Conservation (phyloP, 2,329 filamentous ascomycete genomes). For the Calonectria hawksworthii region DNA sequence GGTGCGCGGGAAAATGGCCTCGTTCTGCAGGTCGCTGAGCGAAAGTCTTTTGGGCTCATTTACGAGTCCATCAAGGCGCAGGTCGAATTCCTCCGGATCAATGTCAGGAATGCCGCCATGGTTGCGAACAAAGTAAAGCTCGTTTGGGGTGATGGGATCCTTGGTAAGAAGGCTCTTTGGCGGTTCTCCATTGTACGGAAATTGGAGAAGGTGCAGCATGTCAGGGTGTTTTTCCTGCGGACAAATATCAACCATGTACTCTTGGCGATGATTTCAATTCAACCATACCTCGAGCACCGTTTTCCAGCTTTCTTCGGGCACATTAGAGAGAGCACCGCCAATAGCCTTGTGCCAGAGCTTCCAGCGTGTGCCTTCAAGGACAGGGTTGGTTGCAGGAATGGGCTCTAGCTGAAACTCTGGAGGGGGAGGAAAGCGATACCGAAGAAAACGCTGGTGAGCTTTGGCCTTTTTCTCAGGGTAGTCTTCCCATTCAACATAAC, state of each 20-base stretch:
- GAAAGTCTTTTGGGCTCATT: constrained; percentile 69
- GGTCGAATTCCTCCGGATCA: constrained; percentile 65
- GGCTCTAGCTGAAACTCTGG: constrained; percentile 70
- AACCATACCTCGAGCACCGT: constrained; percentile 57
- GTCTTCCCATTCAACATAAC: constrained; percentile 75
- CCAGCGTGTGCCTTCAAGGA: constrained; percentile 69
- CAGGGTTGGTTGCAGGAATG: constrained; percentile 69
- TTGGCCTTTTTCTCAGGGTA: constrained; percentile 76
- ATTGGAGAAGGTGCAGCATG: constrained; percentile 74
- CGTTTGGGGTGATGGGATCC: constrained; percentile 72
- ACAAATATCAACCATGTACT: neutral
- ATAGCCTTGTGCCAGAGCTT: constrained; percentile 70
- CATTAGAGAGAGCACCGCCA: constrained; percentile 53
- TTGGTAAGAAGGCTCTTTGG: constrained; percentile 69
- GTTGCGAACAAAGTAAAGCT: constrained; percentile 75
- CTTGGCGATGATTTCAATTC: too few species aligned
- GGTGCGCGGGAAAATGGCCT: constrained; percentile 70
- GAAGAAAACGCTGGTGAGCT: constrained; percentile 64
- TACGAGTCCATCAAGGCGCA: constrained; percentile 73
- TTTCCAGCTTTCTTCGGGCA: constrained; percentile 72
- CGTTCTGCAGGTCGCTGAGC: constrained; percentile 72
- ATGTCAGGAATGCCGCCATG: constrained; percentile 80
- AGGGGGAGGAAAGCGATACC: constrained; percentile 47
- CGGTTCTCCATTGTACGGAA: constrained; percentile 75
- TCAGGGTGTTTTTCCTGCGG: constrained; percentile 67